Evolutionary conservation across 768 basidiomycete species (phyloP).

Genomic region (Mycena alexandri): DNA sequence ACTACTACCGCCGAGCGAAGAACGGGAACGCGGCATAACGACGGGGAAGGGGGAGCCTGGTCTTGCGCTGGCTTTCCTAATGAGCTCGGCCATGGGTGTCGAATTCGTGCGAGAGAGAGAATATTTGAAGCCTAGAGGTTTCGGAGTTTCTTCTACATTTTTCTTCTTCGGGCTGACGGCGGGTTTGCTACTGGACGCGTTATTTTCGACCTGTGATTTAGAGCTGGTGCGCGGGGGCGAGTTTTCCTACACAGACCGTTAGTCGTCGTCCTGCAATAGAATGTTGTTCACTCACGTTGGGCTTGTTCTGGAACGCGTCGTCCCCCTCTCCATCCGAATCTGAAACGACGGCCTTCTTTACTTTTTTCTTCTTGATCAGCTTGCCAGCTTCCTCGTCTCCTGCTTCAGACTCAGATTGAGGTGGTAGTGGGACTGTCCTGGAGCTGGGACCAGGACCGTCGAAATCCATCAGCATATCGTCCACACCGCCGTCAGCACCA

Average conservation of each 20-base stretch:
- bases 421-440: not conserved
- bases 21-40: constrained; percentile 38
- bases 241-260: constrained; percentile 30
- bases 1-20: constrained; percentile 35
- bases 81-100: constrained; percentile 82
- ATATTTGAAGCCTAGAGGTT: constrained; percentile 51
- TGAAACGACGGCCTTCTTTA: constrained; percentile 31
- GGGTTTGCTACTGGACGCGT: not conserved
- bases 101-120: constrained; percentile 63
- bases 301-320: constrained; percentile 26
- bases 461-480: constrained; percentile 7
- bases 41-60: constrained; percentile 71
- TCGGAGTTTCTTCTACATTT: constrained; percentile 27
- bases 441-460: not conserved
- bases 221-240: constrained; percentile 26
- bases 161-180: constrained; percentile 11
- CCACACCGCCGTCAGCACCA: constrained; percentile 5
- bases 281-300: constrained; percentile 16
- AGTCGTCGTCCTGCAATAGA: not conserved
- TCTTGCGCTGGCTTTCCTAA: constrained; percentile 76
- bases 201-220: constrained; percentile 26
- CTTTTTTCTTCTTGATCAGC: constrained; percentile 25
- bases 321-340: constrained; percentile 39
- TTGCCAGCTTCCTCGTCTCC: constrained; percentile 16
- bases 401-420: constrained; percentile 18